A percentile compares a stretch with the other conserved stretches of the same genome.
These are phyloP conservation scores for Striga asiatica DNA, from an alignment of 257 asterid genomes.

Conservation along the genomic window DNA sequence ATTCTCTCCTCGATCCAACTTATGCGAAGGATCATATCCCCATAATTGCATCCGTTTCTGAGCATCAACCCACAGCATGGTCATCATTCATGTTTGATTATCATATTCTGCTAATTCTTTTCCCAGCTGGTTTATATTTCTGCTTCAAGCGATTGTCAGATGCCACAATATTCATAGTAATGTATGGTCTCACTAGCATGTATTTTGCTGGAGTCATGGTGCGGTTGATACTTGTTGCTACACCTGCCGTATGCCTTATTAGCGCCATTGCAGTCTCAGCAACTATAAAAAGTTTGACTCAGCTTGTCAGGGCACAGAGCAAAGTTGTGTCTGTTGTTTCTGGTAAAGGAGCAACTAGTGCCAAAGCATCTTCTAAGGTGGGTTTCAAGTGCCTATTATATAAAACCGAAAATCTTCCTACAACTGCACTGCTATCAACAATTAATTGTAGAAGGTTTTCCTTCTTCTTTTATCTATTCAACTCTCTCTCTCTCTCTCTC, in stretches of 20 bases:
- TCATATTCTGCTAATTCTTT: slow-evolving; percentile 71
- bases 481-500: background rate
- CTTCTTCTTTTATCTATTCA: no score
- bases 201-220: slow-evolving; percentile 99
- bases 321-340: slow-evolving; percentile 44
- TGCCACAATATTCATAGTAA: slow-evolving; percentile 87
- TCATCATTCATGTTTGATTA: slow-evolving; percentile 99
- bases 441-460: background rate
- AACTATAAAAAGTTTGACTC: slow-evolving; percentile 81
- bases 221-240: slow-evolving; percentile 91
- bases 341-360: slow-evolving; percentile 52
- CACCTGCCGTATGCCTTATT: slow-evolving; percentile 96
- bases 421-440: background rate
- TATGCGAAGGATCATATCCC: slow-evolving; percentile 98
- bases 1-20: slow-evolving; percentile 93
- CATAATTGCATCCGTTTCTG: slow-evolving; percentile 96
- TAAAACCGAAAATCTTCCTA: background rate
- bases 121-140: slow-evolving; percentile 97
- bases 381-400: slow-evolving; percentile 9
- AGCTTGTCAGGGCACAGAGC: slow-evolving; percentile 66
- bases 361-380: slow-evolving; percentile 87
- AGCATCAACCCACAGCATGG: slow-evolving; percentile 99
- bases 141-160: slow-evolving; percentile 97
- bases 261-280: slow-evolving; percentile 99
- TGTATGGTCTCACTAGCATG: slow-evolving; percentile 99